Base-by-base conservation (phyloP, 2,329 filamentous ascomycete species). In the Dactylellina drechsleri region DNA sequence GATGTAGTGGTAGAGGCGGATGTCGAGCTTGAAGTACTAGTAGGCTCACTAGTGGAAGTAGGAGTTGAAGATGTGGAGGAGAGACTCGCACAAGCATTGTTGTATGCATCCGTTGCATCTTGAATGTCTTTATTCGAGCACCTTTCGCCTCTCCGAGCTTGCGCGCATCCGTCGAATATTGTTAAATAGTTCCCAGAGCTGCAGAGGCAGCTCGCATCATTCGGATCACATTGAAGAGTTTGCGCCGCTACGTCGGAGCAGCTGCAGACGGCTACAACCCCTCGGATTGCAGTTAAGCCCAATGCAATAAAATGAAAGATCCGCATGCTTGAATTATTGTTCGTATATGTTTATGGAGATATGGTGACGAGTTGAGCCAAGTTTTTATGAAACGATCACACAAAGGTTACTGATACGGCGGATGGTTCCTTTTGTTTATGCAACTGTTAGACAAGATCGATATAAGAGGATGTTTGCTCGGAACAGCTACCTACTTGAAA, bases 101-200 rank as follows among this genome's bases (percentile, higher is more conserved):
- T 43, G 40, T 54, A 75, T 28, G 23, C 40, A 36, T 68, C 26
- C 18, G 13, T 64, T 2, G 64, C 71, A 15, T 57, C 23, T 53
- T 52, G 13, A 20, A 75, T 10, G 8, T 75, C 62, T 45, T 59
- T 62, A 18, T 75, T 57, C n/a, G 71, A 68, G 43, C 71, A 75
- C 7, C 61, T 40, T 31, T 68, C 36, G 10, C 60, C 70, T 56
- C 57, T 58, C 54, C 71, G 58, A 64, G 54, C 59, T 15, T 52
- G 66, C 7, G 64, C 18, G 54, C 71, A 75, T 18, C 64, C 23
- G 28, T 20, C 56, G 26, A 75, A 56, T 31, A 60, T 53, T n/a
- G 62, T 31, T 8, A 75, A 4, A 52, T 49, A 75, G 23, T 45
- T 50, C 4, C 47, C 52, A 31, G 43, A 52, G 23, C 36, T 52